phyloP scores from a whole-genome alignment of 176 grass and related monocot species.

The Poa pratensis region DNA sequence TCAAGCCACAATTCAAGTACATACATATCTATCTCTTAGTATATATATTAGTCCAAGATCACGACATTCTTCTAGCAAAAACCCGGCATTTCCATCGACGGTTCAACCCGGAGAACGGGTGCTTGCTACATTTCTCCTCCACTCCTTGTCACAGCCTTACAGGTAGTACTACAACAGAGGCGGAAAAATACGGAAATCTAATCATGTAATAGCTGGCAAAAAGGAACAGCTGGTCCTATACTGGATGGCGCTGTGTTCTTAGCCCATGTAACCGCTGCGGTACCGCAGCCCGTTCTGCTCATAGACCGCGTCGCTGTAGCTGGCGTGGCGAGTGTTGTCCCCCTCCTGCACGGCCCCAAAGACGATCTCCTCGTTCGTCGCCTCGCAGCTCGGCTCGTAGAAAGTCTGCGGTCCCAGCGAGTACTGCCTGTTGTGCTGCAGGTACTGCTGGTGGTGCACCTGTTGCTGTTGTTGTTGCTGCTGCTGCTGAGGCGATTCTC shows the following conservation, averaged over 20 bases:
- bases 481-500: slow-evolving; percentile 52
- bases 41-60: slow-evolving; percentile 35
- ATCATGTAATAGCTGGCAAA: not conserved
- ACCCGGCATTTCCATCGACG: slow-evolving; percentile 46
- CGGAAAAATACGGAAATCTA: slow-evolving; percentile 37
- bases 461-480: slow-evolving; percentile 45
- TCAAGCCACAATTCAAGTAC: slow-evolving; percentile 27
- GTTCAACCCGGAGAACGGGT: slow-evolving; percentile 22
- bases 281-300: slow-evolving; percentile 64
- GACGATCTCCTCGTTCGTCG: slow-evolving; percentile 79
- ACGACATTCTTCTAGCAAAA: slow-evolving; percentile 44
- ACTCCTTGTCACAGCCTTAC: slow-evolving; percentile 9
- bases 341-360: slow-evolving; percentile 89
- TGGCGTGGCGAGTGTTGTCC: slow-evolving; percentile 47
- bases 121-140: not conserved
- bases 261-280: slow-evolving; percentile 59
- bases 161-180: slow-evolving; percentile 29
- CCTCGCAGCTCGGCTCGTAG: slow-evolving; percentile 75
- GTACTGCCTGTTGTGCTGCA: slow-evolving; percentile 76
- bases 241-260: slow-evolving; percentile 40
- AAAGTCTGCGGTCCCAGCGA: slow-evolving; percentile 73
- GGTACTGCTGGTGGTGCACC: slow-evolving; percentile 73
- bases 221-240: not conserved
- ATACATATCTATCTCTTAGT: slow-evolving; percentile 27
- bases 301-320: slow-evolving; percentile 56